Evolutionary conservation across 2,329 filamentous ascomycete genomes (phyloP).

Genomic region (Botryotinia globosa): DNA sequence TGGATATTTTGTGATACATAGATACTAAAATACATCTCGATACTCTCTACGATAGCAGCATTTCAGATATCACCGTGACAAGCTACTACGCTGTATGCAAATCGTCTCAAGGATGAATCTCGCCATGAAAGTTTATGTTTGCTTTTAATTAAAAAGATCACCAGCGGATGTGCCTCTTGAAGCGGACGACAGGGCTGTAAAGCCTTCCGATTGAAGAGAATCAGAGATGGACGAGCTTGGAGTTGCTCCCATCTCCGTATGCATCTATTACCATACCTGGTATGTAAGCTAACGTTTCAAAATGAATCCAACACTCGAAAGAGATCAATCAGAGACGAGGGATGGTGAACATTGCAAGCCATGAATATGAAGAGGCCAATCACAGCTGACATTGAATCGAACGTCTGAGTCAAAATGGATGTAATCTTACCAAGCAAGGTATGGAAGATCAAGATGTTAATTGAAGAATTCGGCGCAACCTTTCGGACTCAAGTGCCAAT

Average conservation of each 20-base stretch:
- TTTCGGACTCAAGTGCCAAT: neutral
- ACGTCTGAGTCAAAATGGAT: neutral
- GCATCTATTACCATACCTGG: neutral
- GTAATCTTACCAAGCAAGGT: too few relatives aligned
- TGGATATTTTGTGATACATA: neutral
- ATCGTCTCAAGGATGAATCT: neutral
- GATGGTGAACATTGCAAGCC: neutral
- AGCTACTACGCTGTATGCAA: neutral
- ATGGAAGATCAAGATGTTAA: neutral
- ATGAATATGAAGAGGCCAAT: neutral
- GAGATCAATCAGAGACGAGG: slow-evolving; percentile 1
- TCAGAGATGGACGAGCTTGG: neutral
- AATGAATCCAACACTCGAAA: slow-evolving; percentile 1
- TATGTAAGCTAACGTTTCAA: slow-evolving; percentile 8
- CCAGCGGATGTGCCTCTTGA: too few relatives aligned
- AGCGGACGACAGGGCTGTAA: neutral
- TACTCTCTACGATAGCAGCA: neutral
- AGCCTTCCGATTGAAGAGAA: neutral
- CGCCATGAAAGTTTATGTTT: neutral
- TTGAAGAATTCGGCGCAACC: neutral
- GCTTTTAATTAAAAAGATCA: neutral
- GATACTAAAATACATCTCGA: neutral
- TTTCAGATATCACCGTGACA: neutral
- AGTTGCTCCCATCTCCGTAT: neutral
- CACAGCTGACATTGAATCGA: neutral